Base-by-base conservation (phyloP, 305 asterid genomes). In the Solanum hybrid region DNA sequence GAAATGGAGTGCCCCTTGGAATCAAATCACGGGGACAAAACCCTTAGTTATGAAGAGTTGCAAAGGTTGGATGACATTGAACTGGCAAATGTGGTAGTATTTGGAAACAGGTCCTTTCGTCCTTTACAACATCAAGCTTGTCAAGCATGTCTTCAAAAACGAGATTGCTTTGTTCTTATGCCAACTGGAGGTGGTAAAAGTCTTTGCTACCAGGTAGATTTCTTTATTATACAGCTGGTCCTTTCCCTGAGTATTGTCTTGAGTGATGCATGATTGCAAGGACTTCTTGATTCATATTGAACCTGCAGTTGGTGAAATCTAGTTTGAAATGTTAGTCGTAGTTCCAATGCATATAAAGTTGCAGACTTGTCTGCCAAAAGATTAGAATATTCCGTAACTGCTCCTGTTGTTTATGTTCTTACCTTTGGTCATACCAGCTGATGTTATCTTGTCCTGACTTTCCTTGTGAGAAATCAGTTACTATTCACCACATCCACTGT, bases 151-250 rank as follows among this genome's bases (percentile, higher is more conserved):
- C 91, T 93, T 45, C 91, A 91, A 79, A 92, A 95, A 93, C 96
- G 84, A 17, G 99, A 97, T 91, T 96, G 99, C 91, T 97, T 97
- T 92, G 93, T 97, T 92, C 96, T 97, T 86, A 93, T 97, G 98
- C 99, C 99, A 82, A 97, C 99, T 61, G 98, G 99, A 90, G 99
- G 99, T 88, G 99, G 99, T 90, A 97, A 96, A 94, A 97, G 99
- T 90, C 97, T 97, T 83, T 96, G 99, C 91, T 97, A 97, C 95
- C 99, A 97, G 99, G 99, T 96, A 78, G 91, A 91, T 41, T 91
- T 90, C 83, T 89, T 89, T 39, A 85, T 26, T 26, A 20, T 87
- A 76, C 13, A 24, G 75, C 26, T 61, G 61, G 65, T 34, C 86
- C 29, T 87, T 75, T 36, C 83, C 86, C 20, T 3, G 13, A 34